Base-by-base conservation (phyloP, 257 asterid genomes). In the Solanum gracilifrons region DNA sequence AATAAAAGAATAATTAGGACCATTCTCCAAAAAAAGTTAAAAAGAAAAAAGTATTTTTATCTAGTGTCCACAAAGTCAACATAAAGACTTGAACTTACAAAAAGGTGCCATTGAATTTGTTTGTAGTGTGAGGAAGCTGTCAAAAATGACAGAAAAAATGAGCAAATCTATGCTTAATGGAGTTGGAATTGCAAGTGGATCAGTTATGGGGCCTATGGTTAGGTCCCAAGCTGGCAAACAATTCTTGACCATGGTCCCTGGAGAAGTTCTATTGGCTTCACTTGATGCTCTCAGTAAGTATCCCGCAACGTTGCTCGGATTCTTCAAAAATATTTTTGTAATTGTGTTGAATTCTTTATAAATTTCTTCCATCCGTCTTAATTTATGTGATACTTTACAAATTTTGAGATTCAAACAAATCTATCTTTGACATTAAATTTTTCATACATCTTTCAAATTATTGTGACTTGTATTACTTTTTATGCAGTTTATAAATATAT, bases 251-350 rank as follows among this genome's bases (percentile, higher is more conserved):
- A 93, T 93, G 96, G 92, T 90, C 46, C 98, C 98, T 0, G 98
- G 98, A 83, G 94, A 95, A 90, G 96, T 94, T 35, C 92, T 96
- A 83, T 89, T 96, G 89, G 98, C 98, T 89, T 96, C 97, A 60
- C 94, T 96, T 82, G 98, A 96, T 89, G 95, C 97, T 72, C 89
- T 95, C 33, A 90, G 98, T 95, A 92, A 93, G 98, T 92, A 13
- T 5, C 2, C 2, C 1, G 0, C 0, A 0, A 2, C 0, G 3
- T 13, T 29, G 37, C 0, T 69, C 23, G 6, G 0, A 69, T 1
- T 69, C 0, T 69, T 13, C 0, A 29, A 69, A n/a, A 13, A 27
- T 68, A 3, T 0, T 13, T 3, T 68, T 2, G 1, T 13, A 66
- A 4, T 12, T 6, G 2, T 66, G 0, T 27, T 13, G 0, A 12